Percentiles rank a stretch among this genome's conserved stretches.
Evolutionary conservation across 2,329 filamentous ascomycete genomes (phyloP).

Genomic region (Helotiales sp.): DNA sequence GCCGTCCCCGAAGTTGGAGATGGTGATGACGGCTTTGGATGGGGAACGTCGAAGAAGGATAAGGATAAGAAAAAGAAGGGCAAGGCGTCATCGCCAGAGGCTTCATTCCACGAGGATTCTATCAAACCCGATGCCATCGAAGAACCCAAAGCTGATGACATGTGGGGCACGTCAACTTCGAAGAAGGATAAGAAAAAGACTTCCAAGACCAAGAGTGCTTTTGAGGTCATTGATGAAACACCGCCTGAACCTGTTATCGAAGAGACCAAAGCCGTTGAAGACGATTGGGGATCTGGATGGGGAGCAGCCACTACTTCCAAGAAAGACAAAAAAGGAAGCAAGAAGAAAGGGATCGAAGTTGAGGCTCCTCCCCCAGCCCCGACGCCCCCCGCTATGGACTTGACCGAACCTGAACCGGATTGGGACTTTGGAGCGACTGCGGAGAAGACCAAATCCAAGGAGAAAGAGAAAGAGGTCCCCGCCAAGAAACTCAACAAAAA

Average conservation of each 20-base stretch:
- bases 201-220: slow-evolving; percentile 54
- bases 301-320: slow-evolving; percentile 47
- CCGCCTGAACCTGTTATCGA: slow-evolving; percentile 49
- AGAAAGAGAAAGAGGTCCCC: slow-evolving; percentile 45
- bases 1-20: slow-evolving; percentile 42
- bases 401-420: slow-evolving; percentile 50
- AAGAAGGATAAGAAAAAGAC: slow-evolving; percentile 59
- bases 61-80: slow-evolving; percentile 39
- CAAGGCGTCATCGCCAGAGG: slow-evolving; percentile 31
- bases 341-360: slow-evolving; percentile 48
- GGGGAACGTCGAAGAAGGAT: slow-evolving; percentile 38
- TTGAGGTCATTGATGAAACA: slow-evolving; percentile 54
- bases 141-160: slow-evolving; percentile 52
- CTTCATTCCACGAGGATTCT: slow-evolving; percentile 36
- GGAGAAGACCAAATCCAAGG: slow-evolving; percentile 50
- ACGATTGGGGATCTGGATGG: slow-evolving; percentile 51
- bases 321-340: slow-evolving; percentile 50
- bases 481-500: slow-evolving; percentile 53
- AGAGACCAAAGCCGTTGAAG: slow-evolving; percentile 51
- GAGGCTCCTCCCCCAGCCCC: slow-evolving; percentile 54
- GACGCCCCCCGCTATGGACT: slow-evolving; percentile 53
- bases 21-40: slow-evolving; percentile 40
- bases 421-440: slow-evolving; percentile 42
- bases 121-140: slow-evolving; percentile 54
- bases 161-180: slow-evolving; percentile 32